Conservation (phyloP, 179 eudicot genomes). For the Silene vulgaris region DNA sequence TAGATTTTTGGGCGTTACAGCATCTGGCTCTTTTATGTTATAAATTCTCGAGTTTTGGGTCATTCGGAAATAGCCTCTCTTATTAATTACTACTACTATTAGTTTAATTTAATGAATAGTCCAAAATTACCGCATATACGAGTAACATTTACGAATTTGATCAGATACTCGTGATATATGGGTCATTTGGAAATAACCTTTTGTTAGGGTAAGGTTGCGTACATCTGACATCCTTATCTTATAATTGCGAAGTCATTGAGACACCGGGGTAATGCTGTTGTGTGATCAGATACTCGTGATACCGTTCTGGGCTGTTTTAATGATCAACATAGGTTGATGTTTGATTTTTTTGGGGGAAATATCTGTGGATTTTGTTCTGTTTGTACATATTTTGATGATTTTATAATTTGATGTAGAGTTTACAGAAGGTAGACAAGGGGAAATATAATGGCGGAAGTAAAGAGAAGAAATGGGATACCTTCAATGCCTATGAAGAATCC, state of each 20-base stretch:
- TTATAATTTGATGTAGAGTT: constrained; percentile 20
- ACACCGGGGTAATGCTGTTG: neutral
- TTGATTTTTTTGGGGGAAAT: neutral
- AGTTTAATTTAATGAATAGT: too few species aligned
- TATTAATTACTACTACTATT: too few species aligned
- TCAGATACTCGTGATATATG: neutral
- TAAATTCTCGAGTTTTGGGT: neutral
- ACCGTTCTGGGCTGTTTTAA: too few species aligned
- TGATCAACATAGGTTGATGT: neutral
- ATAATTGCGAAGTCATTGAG: too few species aligned
- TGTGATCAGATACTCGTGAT: neutral
- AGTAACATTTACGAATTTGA: too few species aligned
- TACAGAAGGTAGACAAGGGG: neutral
- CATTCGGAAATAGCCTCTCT: neutral
- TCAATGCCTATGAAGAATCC: constrained; percentile 26
- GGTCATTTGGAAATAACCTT: neutral
- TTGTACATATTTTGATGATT: neutral
- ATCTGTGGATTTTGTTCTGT: constrained; percentile 14
- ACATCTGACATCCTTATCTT: too few species aligned
- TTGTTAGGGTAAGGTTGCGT: too few species aligned
- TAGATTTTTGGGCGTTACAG: too few species aligned
- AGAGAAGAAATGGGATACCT: constrained; percentile 21
- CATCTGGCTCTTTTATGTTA: too few species aligned
- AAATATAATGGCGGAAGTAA: constrained; percentile 31
- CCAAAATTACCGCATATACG: too few species aligned